Evolutionary conservation across 345 rosid genomes (phyloP), one percentile per base, ranked within the genome.

Genomic region (Populus davidiana): DNA sequence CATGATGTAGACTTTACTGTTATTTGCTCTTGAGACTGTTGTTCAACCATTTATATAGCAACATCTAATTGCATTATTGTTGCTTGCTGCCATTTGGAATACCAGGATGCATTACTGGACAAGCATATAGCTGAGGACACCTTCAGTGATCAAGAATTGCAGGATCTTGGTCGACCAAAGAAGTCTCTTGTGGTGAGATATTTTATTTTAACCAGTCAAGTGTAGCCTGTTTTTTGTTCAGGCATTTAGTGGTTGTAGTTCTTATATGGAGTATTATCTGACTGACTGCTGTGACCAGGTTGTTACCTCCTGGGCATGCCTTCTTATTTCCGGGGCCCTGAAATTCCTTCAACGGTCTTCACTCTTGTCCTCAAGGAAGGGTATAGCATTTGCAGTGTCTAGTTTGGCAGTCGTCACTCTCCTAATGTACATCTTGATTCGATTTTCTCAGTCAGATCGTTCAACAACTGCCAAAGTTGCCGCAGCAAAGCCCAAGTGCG

Each of bases 401-500:
- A 29, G 75, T 18, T 39, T 82, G 33, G 82, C 71, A 1, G 23
- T 75, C 14, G 71, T 82, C 7, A 75, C 85, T 18, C 35, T 75
- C 33, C 77, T 82, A 16, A 82, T 78, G 85, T 79, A 82, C 25
- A 72, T 78, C 23, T 72, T 82, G 79, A 82, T 82, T 43, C 82
- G 82, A 18, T 82, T 71, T 52, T 78, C 79, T 8, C 85, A 82
- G 74, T 75, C 85, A 27, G 85, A 82, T 70, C 85, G 54, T 20
- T 82, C 85, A 25, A 78, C 81, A 36, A 82, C 82, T 23, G 82
- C 82, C 69, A 75, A 75, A 81, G 87, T 90, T 20, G 88, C 86
- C 25, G 96, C 93, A 33, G 83, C 89, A 21, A 91, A 89, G 80
- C 83, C 87, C 76, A 91, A 82, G 71, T 81, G 73, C 17, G 64